Conservation (phyloP, 148 eudicot genomes). For the Talinum fruticosum region DNA sequence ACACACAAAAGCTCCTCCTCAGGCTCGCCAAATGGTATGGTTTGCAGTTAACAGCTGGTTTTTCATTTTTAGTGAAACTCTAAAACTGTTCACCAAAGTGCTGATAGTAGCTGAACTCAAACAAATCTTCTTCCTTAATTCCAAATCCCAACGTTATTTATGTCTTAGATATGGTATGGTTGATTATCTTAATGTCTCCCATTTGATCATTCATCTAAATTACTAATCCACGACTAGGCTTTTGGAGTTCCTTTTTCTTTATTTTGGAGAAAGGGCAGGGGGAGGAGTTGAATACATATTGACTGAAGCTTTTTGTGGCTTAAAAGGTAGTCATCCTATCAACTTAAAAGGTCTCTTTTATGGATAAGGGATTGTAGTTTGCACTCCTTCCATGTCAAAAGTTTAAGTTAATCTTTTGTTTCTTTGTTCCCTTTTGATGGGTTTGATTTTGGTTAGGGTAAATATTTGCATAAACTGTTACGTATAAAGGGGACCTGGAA, state of each 20-base stretch:
- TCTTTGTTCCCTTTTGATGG: neutral
- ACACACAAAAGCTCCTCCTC: slow-evolving; percentile 63
- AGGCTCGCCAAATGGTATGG: slow-evolving; percentile 54
- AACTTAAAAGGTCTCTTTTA: neutral
- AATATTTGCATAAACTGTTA: neutral
- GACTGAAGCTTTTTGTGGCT: too few relatives aligned
- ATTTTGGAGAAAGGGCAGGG: too few relatives aligned
- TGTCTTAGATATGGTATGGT: too few relatives aligned
- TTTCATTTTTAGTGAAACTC: neutral
- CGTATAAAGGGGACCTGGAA: too few relatives aligned
- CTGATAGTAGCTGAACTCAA: neutral
- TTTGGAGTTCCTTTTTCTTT: neutral
- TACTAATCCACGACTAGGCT: neutral
- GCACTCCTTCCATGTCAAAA: neutral
- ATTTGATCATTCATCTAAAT: neutral
- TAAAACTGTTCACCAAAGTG: neutral
- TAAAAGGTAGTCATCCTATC: too few relatives aligned
- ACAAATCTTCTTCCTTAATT: neutral
- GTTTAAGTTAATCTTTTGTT: neutral
- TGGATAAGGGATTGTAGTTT: neutral
- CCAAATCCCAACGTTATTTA: neutral
- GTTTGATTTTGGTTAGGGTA: neutral
- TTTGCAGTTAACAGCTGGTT: neutral
- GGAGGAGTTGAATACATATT: too few relatives aligned
- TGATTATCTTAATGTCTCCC: neutral